Evolutionary conservation across 2,329 filamentous ascomycete species (phyloP), one percentile per base, ranked within the genome.

Genomic region (Colletotrichum coccodes): DNA sequence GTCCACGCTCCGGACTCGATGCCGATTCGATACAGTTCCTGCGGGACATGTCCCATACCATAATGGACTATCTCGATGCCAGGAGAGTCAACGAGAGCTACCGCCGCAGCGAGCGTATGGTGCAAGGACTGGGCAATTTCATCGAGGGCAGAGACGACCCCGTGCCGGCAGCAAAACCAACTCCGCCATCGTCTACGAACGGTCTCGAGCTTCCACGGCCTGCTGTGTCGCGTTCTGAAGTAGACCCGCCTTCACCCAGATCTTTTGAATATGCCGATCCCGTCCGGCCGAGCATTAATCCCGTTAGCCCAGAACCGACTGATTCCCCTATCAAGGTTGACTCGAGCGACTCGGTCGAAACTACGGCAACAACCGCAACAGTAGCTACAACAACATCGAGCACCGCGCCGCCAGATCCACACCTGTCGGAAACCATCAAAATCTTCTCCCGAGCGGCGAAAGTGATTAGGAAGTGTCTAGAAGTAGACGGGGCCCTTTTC

Each of bases 401-500:
- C 21, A 60, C 64, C 9, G 66, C 65, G 2, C 61, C 60, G 7
- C 70, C 70, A 5, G 70, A 72, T 23, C 70, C 70, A 5, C 70
- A 64, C 23, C 23, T 71, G 44, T 61, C 44, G 16, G 70, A 65
- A 21, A 57, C 70, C 6, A 58, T 65, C 42, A 63, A 74, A 6
- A 72, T 84, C 2, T 84, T 85, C 54, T 79, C 79, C 0, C 82
- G 81, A 26, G 85, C 84, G 11, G 81, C 84, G 14, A 79, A 79
- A 26, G 76, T 85, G 2, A 76, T 86, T 8, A 73, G 80, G 1
- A 76, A 84, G 34, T 79, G 81, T 0, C 73, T 85, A 4, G 79
- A 81, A 16, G 76, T 80, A 0, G 70, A 72, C 5, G 70, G 70
- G 4, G 62, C 62, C 4, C 30, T 72, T 3, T 72, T 72, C 32